These are phyloP conservation scores for Typha latifolia DNA, from an alignment of 176 grass and related monocot genomes.

Conservation along the genomic window DNA sequence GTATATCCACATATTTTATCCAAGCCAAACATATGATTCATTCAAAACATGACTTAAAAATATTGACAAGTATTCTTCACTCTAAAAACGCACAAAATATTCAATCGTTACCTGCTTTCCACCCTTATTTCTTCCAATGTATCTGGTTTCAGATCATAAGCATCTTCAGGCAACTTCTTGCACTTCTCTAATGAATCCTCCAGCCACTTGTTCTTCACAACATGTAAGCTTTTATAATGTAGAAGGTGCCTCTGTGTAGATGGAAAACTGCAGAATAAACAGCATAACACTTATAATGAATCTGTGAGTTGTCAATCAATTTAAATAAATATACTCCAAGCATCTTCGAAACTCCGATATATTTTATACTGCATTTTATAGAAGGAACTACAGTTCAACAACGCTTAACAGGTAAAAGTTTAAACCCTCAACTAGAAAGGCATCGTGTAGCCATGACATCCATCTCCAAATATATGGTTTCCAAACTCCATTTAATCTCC, in stretches of 20 bases:
- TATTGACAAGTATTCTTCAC: too few species aligned
- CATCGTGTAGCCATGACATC: too few species aligned
- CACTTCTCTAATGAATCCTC: conserved; percentile 72
- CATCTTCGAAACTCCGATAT: neutral
- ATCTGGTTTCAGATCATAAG: conserved; percentile 79
- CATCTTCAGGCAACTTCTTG: conserved; percentile 53
- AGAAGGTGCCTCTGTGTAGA: conserved; percentile 44
- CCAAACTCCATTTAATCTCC: too few species aligned
- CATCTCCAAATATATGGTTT: too few species aligned
- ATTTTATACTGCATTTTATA: neutral
- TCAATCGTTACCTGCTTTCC: conserved; percentile 48
- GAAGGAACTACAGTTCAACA: too few species aligned
- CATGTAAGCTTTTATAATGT: conserved; percentile 68
- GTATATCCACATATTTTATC: too few species aligned
- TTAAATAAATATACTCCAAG: neutral
- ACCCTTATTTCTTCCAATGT: conserved; percentile 56
- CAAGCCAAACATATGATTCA: too few species aligned
- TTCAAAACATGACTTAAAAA: too few species aligned
- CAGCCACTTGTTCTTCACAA: conserved; percentile 65
- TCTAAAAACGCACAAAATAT: neutral
- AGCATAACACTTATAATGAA: neutral
- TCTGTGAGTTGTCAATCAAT: neutral
- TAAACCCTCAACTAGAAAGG: too few species aligned
- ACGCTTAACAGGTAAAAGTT: too few species aligned
- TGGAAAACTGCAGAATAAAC: conserved; percentile 50